phyloP scores from a whole-genome alignment of 257 asterid genomes.

The Linaria vulgaris region DNA sequence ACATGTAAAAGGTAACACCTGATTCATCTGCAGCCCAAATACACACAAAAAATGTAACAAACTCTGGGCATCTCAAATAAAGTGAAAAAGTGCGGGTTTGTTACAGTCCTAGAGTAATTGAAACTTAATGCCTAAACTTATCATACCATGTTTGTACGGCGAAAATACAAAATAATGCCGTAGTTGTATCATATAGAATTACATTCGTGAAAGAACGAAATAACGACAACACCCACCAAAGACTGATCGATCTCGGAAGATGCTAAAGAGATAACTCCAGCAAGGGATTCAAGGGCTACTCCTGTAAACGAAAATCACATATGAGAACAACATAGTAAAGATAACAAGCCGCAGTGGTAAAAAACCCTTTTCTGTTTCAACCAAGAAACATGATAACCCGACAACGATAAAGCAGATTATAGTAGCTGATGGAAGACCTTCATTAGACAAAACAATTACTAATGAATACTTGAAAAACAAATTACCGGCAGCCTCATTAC shows the following conservation, averaged over 20 bases:
- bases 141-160: not conserved
- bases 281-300: conserved; percentile 80
- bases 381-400: not conserved
- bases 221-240: conserved; percentile 52
- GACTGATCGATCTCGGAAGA: conserved; percentile 73
- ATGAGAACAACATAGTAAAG: conserved; percentile 15
- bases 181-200: not conserved
- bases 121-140: not conserved
- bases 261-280: conserved; percentile 81
- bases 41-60: not conserved
- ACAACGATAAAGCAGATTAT: not conserved
- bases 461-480: not conserved
- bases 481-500: conserved; percentile 88
- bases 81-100: not conserved
- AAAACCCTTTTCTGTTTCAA: not conserved
- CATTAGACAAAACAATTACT: not conserved
- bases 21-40: conserved; percentile 5
- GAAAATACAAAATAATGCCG: conserved; percentile 5
- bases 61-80: not conserved
- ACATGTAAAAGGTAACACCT: conserved; percentile 10
- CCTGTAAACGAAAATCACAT: conserved; percentile 47
- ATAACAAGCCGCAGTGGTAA: conserved; percentile 16
- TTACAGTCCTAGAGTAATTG: conserved; percentile 5
- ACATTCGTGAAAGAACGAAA: not conserved
- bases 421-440: not conserved